phyloP scores from a whole-genome alignment of 139 green algal species.

The Volvox reticuliferus region DNA sequence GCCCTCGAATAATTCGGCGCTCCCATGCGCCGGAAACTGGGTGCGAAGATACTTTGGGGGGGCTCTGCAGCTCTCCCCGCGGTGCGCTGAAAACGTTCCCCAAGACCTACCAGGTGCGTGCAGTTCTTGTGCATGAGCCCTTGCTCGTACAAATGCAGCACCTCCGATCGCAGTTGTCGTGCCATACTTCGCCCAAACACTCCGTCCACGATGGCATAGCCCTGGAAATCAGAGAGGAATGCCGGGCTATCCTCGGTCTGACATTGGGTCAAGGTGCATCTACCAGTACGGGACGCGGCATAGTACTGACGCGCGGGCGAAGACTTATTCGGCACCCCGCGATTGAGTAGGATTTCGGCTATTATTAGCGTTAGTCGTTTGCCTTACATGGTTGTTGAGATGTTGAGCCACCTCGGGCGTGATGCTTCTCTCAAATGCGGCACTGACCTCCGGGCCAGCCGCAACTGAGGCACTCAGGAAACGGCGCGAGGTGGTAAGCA shows the following conservation, averaged over 20 bases:
- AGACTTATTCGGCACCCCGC: no score
- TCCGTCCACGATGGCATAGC: constrained; percentile 72
- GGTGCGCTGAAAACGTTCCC: neutral
- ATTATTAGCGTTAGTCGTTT: no score
- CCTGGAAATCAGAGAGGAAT: constrained; percentile 24
- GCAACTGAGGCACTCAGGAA: neutral
- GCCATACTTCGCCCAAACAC: constrained; percentile 44
- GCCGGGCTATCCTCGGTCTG: no score
- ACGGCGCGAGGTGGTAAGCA: neutral
- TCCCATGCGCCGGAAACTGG: no score
- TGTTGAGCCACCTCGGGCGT: constrained; percentile 36
- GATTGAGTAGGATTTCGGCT: no score
- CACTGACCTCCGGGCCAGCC: neutral
- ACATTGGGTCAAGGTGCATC: no score
- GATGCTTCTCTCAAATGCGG: constrained; percentile 9
- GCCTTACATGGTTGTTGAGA: constrained; percentile 3
- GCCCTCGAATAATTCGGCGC: no score
- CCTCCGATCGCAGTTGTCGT: constrained; percentile 52
- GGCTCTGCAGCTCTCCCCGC: neutral
- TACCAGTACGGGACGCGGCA: no score
- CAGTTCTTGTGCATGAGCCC: constrained; percentile 73
- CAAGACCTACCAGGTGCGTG: constrained; percentile 69
- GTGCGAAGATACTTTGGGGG: neutral
- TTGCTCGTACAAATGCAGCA: constrained; percentile 45
- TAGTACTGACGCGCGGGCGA: no score